Conservation (phyloP, 2,329 filamentous ascomycete genomes). For the Lasiodiplodia hormozganensis region DNA sequence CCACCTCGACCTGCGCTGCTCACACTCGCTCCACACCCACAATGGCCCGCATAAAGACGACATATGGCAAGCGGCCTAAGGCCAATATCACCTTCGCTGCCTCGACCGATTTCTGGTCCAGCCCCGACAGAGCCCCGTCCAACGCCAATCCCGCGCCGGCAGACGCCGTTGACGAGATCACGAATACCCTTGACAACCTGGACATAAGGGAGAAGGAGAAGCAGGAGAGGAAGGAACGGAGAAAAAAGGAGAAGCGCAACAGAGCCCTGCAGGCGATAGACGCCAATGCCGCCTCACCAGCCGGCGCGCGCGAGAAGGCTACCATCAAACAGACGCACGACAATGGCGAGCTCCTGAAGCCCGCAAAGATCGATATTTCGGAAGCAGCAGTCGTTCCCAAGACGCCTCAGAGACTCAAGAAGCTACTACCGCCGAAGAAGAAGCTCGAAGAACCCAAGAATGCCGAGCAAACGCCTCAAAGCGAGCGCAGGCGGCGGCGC, state of each 20-base stretch:
- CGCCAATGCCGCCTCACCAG: conserved; percentile 11
- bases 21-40: not conserved
- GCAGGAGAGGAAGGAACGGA: not conserved
- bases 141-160: not conserved
- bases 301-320: not conserved
- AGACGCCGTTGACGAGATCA: not conserved
- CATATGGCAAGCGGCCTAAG: conserved; percentile 26
- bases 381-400: not conserved
- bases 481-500: not conserved
- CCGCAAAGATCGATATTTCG: no score
- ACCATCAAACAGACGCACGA: not conserved
- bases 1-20: not conserved
- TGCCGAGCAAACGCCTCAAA: not conserved
- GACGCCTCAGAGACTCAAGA: conserved; percentile 4
- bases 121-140: conserved; percentile 1
- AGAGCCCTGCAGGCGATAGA: conserved; percentile 13
- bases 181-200: not conserved
- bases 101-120: conserved; percentile 21
- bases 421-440: not conserved
- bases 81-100: not conserved
- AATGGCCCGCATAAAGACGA: conserved; percentile 19
- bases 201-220: not conserved
- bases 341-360: no score
- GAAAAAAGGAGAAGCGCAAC: not conserved
- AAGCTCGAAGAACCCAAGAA: not conserved